A percentile compares a stretch with the other conserved stretches of the same genome.
Evolutionary conservation across 805 yeast genomes (phyloP).

Genomic region (Metschnikowia henanensis): DNA sequence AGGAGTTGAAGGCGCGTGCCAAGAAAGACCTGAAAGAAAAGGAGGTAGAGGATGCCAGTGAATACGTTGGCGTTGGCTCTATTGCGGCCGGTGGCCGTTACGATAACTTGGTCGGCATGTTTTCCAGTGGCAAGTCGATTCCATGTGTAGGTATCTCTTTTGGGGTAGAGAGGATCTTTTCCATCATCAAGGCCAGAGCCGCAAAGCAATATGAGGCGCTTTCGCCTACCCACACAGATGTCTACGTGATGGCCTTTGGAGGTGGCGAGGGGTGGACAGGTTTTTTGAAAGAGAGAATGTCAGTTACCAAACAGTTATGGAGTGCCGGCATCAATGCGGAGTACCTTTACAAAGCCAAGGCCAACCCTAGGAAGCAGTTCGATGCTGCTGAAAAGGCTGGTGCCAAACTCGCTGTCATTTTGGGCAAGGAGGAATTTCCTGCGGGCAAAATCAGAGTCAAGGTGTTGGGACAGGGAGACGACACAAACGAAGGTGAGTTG

Average conservation of each 20-base stretch:
- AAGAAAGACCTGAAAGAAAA: constrained; percentile 35
- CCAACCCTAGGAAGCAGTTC: constrained; percentile 93
- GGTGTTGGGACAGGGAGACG: constrained; percentile 84
- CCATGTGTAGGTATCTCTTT: constrained; percentile 98
- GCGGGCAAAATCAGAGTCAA: constrained; percentile 85
- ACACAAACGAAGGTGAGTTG: constrained; percentile 81
- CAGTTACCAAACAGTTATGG: constrained; percentile 82
- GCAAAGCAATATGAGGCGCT: constrained; percentile 58
- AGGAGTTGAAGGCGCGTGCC: constrained; percentile 56
- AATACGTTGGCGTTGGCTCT: constrained; percentile 96
- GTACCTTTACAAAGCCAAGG: constrained; percentile 88
- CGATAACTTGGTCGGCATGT: constrained; percentile 96
- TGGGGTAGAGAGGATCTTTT: constrained; percentile 94
- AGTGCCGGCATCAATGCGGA: constrained; percentile 86
- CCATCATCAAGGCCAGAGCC: constrained; percentile 78
- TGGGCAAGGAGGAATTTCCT: constrained; percentile 92
- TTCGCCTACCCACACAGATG: constrained; percentile 88
- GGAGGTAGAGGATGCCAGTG: constrained; percentile 90
- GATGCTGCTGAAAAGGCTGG: constrained; percentile 97
- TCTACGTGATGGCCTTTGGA: constrained; percentile 96
- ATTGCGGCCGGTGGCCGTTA: constrained; percentile 99
- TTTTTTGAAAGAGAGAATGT: constrained; percentile 88
- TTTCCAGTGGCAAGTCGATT: constrained; percentile 84
- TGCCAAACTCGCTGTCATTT: constrained; percentile 84
- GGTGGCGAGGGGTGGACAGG: constrained; percentile 98